Evolutionary conservation across 768 basidiomycete genomes (phyloP).

Genomic region (Pleurotus giganteus): DNA sequence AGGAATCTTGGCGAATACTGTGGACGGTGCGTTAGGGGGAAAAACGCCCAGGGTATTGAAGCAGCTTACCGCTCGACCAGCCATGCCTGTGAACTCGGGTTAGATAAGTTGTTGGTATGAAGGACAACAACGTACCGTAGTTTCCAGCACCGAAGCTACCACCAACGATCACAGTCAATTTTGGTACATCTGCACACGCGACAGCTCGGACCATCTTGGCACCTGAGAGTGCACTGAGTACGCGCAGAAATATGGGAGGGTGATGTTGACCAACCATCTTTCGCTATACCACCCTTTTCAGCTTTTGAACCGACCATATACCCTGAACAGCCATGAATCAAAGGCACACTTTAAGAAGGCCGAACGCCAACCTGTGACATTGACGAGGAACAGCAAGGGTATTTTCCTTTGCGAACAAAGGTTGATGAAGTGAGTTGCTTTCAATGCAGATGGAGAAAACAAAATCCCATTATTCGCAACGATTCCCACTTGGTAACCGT

Average conservation of each 20-base stretch:
- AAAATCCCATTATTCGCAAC: slow-evolving; percentile 94
- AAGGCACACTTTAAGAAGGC: neutral
- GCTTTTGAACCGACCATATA: slow-evolving; percentile 98
- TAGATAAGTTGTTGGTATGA: slow-evolving; percentile 14
- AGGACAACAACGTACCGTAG: slow-evolving; percentile 58
- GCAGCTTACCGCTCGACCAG: slow-evolving; percentile 78
- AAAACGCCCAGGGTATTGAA: slow-evolving; percentile 1
- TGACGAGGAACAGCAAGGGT: slow-evolving; percentile 90
- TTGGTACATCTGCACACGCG: slow-evolving; percentile 91
- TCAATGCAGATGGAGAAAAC: slow-evolving; percentile 90
- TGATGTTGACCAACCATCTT: slow-evolving; percentile 57
- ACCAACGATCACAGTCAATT: slow-evolving; percentile 89
- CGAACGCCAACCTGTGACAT: slow-evolving; percentile 74
- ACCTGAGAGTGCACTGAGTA: slow-evolving; percentile 30
- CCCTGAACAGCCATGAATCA: slow-evolving; percentile 31
- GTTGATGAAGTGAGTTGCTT: slow-evolving; percentile 94
- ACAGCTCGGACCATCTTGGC: slow-evolving; percentile 98
- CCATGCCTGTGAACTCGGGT: slow-evolving; percentile 63
- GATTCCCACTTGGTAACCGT: slow-evolving; percentile 89
- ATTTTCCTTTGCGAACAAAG: slow-evolving; percentile 90
- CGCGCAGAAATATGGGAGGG: neutral
- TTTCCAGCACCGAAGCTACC: slow-evolving; percentile 96
- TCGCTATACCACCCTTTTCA: slow-evolving; percentile 91
- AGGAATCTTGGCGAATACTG: slow-evolving; percentile 93
- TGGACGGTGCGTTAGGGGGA: slow-evolving; percentile 11